These are phyloP conservation scores for Neoboletus magnificus DNA, from an alignment of 768 basidiomycete species.

Conservation along the genomic window DNA sequence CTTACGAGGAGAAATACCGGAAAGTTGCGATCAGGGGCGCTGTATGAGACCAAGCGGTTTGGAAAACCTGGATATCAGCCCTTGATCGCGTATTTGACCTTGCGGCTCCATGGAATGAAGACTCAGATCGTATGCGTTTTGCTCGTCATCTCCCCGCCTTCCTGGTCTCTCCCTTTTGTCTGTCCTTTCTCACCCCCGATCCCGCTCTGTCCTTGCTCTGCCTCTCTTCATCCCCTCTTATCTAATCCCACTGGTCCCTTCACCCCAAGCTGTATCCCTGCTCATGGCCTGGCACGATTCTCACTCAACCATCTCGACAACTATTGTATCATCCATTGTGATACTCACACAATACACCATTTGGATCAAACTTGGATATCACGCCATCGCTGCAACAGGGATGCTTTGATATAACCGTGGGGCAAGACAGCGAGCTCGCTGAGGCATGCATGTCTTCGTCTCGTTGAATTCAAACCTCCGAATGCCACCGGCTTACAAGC, in stretches of 20 bases:
- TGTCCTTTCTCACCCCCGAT: constrained; percentile 11
- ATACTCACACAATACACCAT: neutral
- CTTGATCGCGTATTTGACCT: neutral
- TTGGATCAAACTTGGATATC: constrained; percentile 2
- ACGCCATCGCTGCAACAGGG: neutral
- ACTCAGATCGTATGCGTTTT: constrained; percentile 9
- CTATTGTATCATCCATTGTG: constrained; percentile 7
- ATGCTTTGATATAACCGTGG: neutral
- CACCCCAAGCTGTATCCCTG: constrained; percentile 1
- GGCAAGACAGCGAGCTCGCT: neutral
- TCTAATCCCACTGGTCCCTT: constrained; percentile 9
- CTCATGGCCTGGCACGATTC: constrained; percentile 1
- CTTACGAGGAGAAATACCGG: constrained; percentile 77
- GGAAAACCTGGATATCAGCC: constrained; percentile 4
- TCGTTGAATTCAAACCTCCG: neutral
- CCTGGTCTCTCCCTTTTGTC: constrained; percentile 10
- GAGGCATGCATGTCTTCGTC: neutral
- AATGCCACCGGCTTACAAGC: neutral
- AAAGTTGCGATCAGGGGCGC: constrained; percentile 92
- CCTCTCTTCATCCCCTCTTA: constrained; percentile 4
- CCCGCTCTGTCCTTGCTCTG: constrained; percentile 10
- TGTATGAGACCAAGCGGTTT: constrained; percentile 45
- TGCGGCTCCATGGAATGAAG: constrained; percentile 15
- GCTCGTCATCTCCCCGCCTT: constrained; percentile 7
- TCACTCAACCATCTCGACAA: neutral